Percentiles rank a stretch among this genome's conserved stretches.
These are phyloP conservation scores for Aspergillus puulaauensis DNA, from an alignment of 2,329 filamentous ascomycete species.

Conservation along the genomic window DNA sequence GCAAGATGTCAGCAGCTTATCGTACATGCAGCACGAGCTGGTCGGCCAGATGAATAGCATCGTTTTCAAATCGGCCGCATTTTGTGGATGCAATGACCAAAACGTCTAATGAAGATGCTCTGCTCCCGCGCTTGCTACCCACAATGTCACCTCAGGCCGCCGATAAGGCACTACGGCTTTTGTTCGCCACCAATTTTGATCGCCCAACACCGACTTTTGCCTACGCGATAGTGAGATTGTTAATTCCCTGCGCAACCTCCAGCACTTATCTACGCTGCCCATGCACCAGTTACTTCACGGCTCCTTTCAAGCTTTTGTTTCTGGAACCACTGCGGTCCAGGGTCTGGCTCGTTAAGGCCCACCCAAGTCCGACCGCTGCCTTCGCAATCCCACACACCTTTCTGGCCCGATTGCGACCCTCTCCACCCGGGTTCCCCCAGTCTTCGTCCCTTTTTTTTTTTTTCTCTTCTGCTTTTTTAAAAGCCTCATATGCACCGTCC, in stretches of 20 bases:
- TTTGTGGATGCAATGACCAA: neutral
- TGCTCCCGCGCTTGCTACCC: neutral
- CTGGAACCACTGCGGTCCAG: neutral
- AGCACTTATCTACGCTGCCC: neutral
- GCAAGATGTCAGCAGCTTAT: slow-evolving; percentile 6
- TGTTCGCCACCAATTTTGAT: neutral
- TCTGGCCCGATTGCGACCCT: neutral
- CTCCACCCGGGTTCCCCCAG: slow-evolving; percentile 1
- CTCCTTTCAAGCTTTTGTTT: neutral
- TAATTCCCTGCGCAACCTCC: too few species aligned
- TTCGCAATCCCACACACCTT: neutral
- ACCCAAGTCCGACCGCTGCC: slow-evolving; percentile 4
- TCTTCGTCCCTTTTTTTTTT: slow-evolving; percentile 3
- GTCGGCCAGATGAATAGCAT: neutral
- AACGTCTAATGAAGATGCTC: neutral
- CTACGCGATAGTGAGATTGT: too few species aligned
- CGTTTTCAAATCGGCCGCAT: neutral
- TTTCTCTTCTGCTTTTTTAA: neutral
- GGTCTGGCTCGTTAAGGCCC: neutral
- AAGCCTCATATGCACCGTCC: neutral
- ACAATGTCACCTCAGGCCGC: neutral
- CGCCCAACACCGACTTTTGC: too few species aligned
- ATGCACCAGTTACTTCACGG: neutral
- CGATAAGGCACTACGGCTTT: neutral
- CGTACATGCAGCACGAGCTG: neutral